Percentiles rank a stretch among this genome's conserved stretches.
Evolutionary conservation across 371 early-diverging fungal species (phyloP).

Genomic region (Paraphysoderma sedebokerense): DNA sequence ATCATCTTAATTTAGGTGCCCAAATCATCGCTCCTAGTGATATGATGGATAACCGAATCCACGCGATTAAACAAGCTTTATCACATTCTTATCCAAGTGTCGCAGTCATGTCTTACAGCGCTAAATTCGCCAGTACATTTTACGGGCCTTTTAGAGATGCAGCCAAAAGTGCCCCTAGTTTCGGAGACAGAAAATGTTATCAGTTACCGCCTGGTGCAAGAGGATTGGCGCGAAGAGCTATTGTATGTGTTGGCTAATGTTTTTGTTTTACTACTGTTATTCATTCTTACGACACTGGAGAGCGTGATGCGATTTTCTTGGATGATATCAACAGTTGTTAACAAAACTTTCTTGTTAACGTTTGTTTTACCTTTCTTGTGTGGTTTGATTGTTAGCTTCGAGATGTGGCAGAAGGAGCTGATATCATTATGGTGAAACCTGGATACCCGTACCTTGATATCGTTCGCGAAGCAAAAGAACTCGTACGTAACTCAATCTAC

Average conservation of each 20-base stretch:
- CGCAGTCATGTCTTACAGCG: conserved; percentile 82
- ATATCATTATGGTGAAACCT: conserved; percentile 93
- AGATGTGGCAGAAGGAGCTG: conserved; percentile 88
- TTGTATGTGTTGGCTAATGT: conserved; percentile 24
- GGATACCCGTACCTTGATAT: conserved; percentile 90
- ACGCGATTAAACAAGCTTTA: conserved; percentile 71
- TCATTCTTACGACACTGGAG: background rate
- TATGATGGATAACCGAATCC: conserved; percentile 95
- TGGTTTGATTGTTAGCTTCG: conserved; percentile 19
- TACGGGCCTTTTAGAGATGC: conserved; percentile 97
- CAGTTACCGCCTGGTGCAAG: conserved; percentile 82
- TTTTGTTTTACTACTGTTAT: background rate
- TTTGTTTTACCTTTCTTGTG: background rate
- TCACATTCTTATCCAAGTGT: conserved; percentile 37
- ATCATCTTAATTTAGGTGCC: conserved; percentile 20
- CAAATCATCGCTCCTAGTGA: conserved; percentile 88
- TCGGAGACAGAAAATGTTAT: conserved; percentile 85
- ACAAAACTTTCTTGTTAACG: background rate
- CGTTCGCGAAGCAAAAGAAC: conserved; percentile 68
- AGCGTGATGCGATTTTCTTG: background rate
- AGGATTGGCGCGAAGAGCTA: conserved; percentile 73
- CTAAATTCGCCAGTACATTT: conserved; percentile 84
- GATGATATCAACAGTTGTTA: background rate
- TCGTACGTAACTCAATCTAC: conserved; percentile 10
- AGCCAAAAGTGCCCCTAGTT: conserved; percentile 75